Evolutionary conservation across 305 asterid species (phyloP), one percentile per base, ranked within the genome.

Genomic region (Solanum hybrid): DNA sequence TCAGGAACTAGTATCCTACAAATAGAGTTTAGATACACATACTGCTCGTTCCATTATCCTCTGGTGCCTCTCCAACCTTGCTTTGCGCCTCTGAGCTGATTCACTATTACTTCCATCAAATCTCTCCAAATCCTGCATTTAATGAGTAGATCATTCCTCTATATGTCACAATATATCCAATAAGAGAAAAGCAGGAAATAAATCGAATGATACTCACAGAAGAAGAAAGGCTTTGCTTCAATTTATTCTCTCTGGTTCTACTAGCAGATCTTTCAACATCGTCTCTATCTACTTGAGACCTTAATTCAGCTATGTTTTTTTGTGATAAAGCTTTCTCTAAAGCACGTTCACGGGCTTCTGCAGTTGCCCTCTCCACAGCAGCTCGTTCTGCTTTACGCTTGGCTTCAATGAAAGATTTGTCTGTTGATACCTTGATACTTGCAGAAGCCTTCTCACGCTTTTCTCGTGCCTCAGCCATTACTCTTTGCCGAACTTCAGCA

Each of bases 11-110:
- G 89, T 77, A 82, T 26, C 78, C 89, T 84, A 76, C 42, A 88
- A 27, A 88, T 79, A 82, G 66, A 85, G 56, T 32, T 13, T 78
- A 40, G 88, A 90, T 42, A 86, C 90, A 86, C 89, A 89, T 95
- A 98, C 99, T 94, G 97, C 98, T 92, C 99, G 92, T 90, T 98
- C 99, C 98, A 94, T 96, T 93, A 98, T 95, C 91, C 99, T 96
- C 92, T 96, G 96, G 93, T 98, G 97, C 92, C 95, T 96, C 96
- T 98, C 99, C 88, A 98, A 91, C 91, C 94, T 95, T 73, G 98
- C 98, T 92, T 96, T 98, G 88, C 95, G 92, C 92, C 99, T 98
- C 93, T 93, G 96, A 51, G 98, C 98, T 36, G 99, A 95, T 91
- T 96, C 99, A 72, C 88, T 94, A 85, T 26, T 89, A 85, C 91